Conservation (phyloP, 139 green algal species). For the Nannochloris sp. region DNA sequence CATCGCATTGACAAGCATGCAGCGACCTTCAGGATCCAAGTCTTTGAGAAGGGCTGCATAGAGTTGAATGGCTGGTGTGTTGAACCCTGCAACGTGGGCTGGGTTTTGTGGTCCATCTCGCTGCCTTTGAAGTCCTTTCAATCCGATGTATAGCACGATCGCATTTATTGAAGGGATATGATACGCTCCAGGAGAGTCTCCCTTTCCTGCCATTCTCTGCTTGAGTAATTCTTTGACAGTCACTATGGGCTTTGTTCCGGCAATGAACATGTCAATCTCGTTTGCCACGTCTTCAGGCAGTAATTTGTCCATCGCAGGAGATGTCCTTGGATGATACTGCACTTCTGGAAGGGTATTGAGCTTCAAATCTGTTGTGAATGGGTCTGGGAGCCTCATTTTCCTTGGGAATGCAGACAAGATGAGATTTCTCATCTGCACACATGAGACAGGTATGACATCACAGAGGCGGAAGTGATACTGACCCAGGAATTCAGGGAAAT, state of each 20-base stretch:
- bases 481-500: conserved; percentile 99
- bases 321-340: conserved; percentile 56
- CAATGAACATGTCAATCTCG: conserved; percentile 61
- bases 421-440: conserved; percentile 95
- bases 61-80: conserved; percentile 62
- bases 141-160: conserved; percentile 88
- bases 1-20: conserved; percentile 93
- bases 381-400: conserved; percentile 95
- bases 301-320: conserved; percentile 36
- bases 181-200: conserved; percentile 40
- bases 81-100: conserved; percentile 23
- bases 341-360: conserved; percentile 94
- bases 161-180: conserved; percentile 78
- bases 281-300: conserved; percentile 44
- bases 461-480: conserved; percentile 92
- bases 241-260: conserved; percentile 6
- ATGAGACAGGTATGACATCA: conserved; percentile 83
- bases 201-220: conserved; percentile 42
- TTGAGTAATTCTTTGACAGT: conserved; percentile 38
- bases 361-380: conserved; percentile 98
- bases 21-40: conserved; percentile 83
- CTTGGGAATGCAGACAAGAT: conserved; percentile 93
- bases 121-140: conserved; percentile 28
- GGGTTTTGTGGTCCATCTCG: conserved; percentile 6
- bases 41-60: conserved; percentile 61